These are phyloP conservation scores for Pseudogymnoascus sp. DNA, from an alignment of 2,329 filamentous ascomycete species.

Conservation along the genomic window DNA sequence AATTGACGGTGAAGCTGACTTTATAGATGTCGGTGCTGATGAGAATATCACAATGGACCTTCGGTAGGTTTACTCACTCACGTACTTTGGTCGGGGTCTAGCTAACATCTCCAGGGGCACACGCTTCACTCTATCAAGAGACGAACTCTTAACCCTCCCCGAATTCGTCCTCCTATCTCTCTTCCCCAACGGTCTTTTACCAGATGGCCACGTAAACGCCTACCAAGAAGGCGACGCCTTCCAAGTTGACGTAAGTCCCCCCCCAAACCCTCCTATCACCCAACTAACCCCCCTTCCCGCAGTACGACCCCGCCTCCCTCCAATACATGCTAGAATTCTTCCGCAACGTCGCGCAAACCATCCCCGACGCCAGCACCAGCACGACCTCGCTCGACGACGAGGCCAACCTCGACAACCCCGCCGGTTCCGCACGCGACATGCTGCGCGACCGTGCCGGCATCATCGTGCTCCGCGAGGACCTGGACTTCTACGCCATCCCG, in stretches of 20 bases:
- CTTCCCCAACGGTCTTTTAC: slow-evolving; percentile 96
- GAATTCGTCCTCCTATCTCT: slow-evolving; percentile 97
- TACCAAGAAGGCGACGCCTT: slow-evolving; percentile 91
- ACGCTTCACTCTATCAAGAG: slow-evolving; percentile 85
- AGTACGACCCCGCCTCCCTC: slow-evolving; percentile 95
- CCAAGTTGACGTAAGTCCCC: slow-evolving; percentile 81
- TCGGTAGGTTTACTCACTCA: slow-evolving; percentile 50
- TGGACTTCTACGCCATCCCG: slow-evolving; percentile 96
- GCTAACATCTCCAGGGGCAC: slow-evolving; percentile 58
- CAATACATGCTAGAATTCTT: slow-evolving; percentile 99
- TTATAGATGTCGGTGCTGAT: slow-evolving; percentile 70
- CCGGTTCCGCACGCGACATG: slow-evolving; percentile 65
- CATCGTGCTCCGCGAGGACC: slow-evolving; percentile 89
- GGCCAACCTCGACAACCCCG: slow-evolving; percentile 58
- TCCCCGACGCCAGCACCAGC: slow-evolving; percentile 62
- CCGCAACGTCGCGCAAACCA: slow-evolving; percentile 91
- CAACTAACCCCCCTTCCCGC: slow-evolving; percentile 36
- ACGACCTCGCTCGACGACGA: slow-evolving; percentile 57
- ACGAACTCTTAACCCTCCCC: slow-evolving; percentile 88
- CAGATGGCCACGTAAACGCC: slow-evolving; percentile 89
- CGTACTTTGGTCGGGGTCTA: not conserved
- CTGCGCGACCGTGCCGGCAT: slow-evolving; percentile 85
- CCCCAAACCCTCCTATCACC: slow-evolving; percentile 31
- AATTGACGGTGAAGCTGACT: slow-evolving; percentile 10
- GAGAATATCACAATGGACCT: slow-evolving; percentile 94